Base-by-base conservation (phyloP, 1,284 basidiomycete species). In the Neonothopanus nambi region DNA sequence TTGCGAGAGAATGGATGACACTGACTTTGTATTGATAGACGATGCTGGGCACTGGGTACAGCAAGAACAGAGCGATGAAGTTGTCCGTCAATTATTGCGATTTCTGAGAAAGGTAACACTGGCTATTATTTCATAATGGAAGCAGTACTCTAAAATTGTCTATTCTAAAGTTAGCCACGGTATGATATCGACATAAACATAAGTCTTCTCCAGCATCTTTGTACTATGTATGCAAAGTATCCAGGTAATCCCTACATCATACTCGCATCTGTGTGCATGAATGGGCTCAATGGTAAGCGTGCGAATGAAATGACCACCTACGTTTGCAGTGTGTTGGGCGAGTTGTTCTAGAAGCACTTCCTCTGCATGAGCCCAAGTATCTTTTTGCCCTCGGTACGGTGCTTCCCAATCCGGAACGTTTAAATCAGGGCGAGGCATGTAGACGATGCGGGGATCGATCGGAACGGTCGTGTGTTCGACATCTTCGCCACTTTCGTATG, bases 41-140 rank as follows among this genome's bases (percentile, higher is more conserved):
- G 75, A 76, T 2, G 82, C 81, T 1, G 84, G 84, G 0, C 83
- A 84, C 65, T 85, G 84, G 82, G 78, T 80, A 18, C 82, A 83
- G 64, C 81, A 81, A 57, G 81, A 82, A 61, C 56, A 69, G 18
- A 72, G 74, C 3, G 68, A 73, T 48, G 72, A 69, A 5, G 73
- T 82, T 1, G 66, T 79, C 5, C 39, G 66, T 18, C 57, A 68
- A 45, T 46, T 81, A 49, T 36, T 70, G 42, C 51, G 65, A 23
- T 79, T 81, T 59, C 63, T 78, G 47, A 56, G 54, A 21, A 65
- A 61, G 56, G 54, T 56, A 47, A 33, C n/a, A n/a, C 3, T 33
- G 30, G 9, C 9, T 11, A 13, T 33, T 33, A 8, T 3, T 33
- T 9, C 30, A 33, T 33, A 11, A 33, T 33, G 30, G 4, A 33